These are phyloP conservation scores for Tetrastigma voinierianum DNA, from an alignment of 164 flowering plant species.

Conservation along the genomic window DNA sequence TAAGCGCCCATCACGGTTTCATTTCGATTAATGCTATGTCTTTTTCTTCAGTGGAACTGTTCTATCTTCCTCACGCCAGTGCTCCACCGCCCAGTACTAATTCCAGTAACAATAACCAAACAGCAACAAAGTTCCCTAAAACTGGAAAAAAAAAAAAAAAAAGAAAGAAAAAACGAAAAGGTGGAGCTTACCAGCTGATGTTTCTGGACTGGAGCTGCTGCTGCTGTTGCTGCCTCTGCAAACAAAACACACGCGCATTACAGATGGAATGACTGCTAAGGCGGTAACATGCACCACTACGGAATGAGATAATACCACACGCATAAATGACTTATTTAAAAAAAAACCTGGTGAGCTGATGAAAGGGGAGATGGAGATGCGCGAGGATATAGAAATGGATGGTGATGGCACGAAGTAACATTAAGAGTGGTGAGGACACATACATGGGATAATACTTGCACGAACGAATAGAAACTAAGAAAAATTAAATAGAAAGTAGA, in stretches of 20 bases:
- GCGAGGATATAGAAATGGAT: background rate
- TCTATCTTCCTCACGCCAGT: constrained; percentile 12
- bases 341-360: background rate
- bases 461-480: background rate
- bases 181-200: background rate
- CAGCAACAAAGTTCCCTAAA: background rate
- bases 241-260: background rate
- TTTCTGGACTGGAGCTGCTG: background rate
- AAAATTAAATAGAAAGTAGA: background rate
- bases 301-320: background rate
- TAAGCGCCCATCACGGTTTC: background rate
- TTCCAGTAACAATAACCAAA: background rate
- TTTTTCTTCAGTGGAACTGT: constrained; percentile 10
- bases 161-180: background rate
- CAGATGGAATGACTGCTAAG: background rate
- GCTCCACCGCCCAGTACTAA: background rate
- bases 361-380: background rate
- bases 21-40: background rate
- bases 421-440: background rate
- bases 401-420: background rate
- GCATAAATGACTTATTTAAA: background rate
- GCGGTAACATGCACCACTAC: background rate
- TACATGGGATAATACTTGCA: background rate
- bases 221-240: background rate
- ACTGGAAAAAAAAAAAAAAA: background rate